These are phyloP conservation scores for Choanephora cucurbitarum DNA, from an alignment of 371 early-diverging fungal species.

Conservation along the genomic window DNA sequence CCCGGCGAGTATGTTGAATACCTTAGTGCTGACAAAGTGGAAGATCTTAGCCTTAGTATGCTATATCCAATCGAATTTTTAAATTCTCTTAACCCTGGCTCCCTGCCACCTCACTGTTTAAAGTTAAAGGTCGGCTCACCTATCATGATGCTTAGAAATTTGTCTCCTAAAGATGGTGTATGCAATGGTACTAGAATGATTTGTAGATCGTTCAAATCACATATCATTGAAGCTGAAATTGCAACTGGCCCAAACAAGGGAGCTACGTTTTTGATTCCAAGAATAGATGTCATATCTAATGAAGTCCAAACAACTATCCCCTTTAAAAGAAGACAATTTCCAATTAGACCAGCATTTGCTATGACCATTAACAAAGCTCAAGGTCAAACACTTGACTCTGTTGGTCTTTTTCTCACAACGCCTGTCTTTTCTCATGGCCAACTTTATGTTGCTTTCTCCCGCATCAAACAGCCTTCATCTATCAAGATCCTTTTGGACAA, in stretches of 20 bases:
- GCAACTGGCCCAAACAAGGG: conserved; percentile 5
- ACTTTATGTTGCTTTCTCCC: conserved; percentile 21
- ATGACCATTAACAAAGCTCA: conserved; percentile 33
- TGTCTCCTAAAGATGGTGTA: conserved; percentile 22
- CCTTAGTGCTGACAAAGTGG: not conserved
- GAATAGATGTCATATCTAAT: not conserved
- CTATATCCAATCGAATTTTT: not conserved
- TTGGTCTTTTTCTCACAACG: conserved; percentile 21
- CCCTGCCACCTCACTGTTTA: conserved; percentile 25
- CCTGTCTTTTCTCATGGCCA: conserved; percentile 27
- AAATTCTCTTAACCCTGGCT: not conserved
- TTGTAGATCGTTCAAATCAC: not conserved
- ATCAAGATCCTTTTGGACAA: not conserved
- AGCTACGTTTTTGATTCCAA: not conserved
- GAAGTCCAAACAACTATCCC: not conserved
- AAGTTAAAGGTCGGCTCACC: conserved; percentile 24
- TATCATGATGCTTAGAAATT: conserved; percentile 32
- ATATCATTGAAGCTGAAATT: conserved; percentile 17
- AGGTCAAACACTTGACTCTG: conserved; percentile 25
- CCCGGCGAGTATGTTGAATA: not conserved
- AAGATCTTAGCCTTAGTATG: not conserved
- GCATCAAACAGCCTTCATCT: not conserved
- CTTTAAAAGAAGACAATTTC: not conserved
- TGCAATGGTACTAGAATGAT: conserved; percentile 37
- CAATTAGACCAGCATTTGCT: conserved; percentile 7